A percentile compares a stretch with the other conserved stretches of the same genome.
These are phyloP conservation scores for Amniculicola lignicola DNA, from an alignment of 495 filamentous ascomycete species.

Conservation along the genomic window DNA sequence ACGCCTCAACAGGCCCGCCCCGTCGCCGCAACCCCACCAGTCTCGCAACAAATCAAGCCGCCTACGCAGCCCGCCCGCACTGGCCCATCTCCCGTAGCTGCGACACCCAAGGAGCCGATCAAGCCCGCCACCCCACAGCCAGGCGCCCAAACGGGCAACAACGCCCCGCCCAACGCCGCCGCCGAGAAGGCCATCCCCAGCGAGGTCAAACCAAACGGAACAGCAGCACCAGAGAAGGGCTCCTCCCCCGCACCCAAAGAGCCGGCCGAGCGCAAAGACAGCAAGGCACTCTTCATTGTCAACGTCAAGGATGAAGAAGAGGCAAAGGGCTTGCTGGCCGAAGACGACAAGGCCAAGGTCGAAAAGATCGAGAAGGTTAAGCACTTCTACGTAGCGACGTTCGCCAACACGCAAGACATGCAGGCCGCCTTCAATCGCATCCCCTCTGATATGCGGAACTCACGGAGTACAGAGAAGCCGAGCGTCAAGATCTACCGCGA, in stretches of 20 bases:
- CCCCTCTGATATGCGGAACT: constrained; percentile 70
- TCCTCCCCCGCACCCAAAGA: constrained; percentile 31
- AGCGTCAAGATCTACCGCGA: constrained; percentile 75
- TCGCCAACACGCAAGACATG: constrained; percentile 72
- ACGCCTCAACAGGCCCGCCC: constrained; percentile 40
- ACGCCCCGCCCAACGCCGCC: constrained; percentile 39
- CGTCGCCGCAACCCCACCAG: constrained; percentile 39
- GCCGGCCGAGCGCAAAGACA: constrained; percentile 45
- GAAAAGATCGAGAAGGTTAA: constrained; percentile 71
- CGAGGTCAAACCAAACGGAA: constrained; percentile 43
- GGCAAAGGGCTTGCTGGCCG: constrained; percentile 70
- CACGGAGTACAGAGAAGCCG: constrained; percentile 57
- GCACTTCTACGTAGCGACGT: constrained; percentile 75
- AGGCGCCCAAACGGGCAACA: constrained; percentile 38
- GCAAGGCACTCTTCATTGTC: constrained; percentile 79
- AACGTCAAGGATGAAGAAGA: constrained; percentile 74
- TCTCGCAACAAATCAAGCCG: constrained; percentile 52
- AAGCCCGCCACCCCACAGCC: constrained; percentile 56
- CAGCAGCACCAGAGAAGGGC: constrained; percentile 32
- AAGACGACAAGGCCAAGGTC: constrained; percentile 79
- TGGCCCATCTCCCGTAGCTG: constrained; percentile 50
- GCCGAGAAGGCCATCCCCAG: constrained; percentile 39
- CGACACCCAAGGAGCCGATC: constrained; percentile 44
- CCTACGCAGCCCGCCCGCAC: constrained; percentile 46
- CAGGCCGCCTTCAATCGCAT: constrained; percentile 69